These are phyloP conservation scores for Scenedesmus sp. DNA, from an alignment of 163 green algal species.

Conservation along the genomic window DNA sequence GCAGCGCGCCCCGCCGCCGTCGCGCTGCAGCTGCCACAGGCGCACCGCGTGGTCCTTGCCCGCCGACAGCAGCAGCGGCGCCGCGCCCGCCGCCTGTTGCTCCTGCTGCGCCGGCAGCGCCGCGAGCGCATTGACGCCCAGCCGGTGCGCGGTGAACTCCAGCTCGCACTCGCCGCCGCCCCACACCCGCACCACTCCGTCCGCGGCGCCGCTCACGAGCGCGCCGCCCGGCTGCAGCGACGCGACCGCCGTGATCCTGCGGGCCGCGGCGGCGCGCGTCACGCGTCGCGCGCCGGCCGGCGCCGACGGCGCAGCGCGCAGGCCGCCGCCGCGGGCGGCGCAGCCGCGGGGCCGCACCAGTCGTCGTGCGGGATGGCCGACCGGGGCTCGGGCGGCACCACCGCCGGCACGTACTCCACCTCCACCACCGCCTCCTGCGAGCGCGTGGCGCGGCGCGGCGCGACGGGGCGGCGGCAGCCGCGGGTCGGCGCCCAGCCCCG, in stretches of 20 bases:
- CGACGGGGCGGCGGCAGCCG: no score
- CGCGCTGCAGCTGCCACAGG: slow-evolving; percentile 59
- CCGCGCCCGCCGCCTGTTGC: slow-evolving; percentile 27
- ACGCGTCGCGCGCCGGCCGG: no score
- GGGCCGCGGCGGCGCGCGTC: no score
- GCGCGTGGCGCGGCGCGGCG: no score
- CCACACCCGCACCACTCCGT: slow-evolving; percentile 77
- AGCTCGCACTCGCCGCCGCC: slow-evolving; percentile 46
- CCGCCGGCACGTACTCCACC: slow-evolving; percentile 93
- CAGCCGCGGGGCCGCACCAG: slow-evolving; percentile 87
- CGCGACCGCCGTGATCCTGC: slow-evolving; percentile 73
- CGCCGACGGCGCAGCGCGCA: no score
- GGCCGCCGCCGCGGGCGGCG: no score
- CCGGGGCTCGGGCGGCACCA: slow-evolving; percentile 79
- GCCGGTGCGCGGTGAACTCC: slow-evolving; percentile 20
- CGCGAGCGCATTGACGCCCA: slow-evolving; percentile 35
- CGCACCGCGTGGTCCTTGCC: slow-evolving; percentile 68
- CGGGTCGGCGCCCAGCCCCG: no score
- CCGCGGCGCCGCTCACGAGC: slow-evolving; percentile 63
- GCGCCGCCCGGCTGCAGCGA: slow-evolving; percentile 16
- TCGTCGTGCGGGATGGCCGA: slow-evolving; percentile 83
- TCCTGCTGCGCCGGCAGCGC: slow-evolving; percentile 26
- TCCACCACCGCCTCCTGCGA: slow-evolving; percentile 45
- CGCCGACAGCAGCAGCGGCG: slow-evolving; percentile 66
- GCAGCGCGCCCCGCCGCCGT: background rate